Percentiles rank a stretch among this genome's conserved stretches.
Conservation (phyloP, 164 flowering plant genomes). For the Tetrastigma voinierianum region DNA sequence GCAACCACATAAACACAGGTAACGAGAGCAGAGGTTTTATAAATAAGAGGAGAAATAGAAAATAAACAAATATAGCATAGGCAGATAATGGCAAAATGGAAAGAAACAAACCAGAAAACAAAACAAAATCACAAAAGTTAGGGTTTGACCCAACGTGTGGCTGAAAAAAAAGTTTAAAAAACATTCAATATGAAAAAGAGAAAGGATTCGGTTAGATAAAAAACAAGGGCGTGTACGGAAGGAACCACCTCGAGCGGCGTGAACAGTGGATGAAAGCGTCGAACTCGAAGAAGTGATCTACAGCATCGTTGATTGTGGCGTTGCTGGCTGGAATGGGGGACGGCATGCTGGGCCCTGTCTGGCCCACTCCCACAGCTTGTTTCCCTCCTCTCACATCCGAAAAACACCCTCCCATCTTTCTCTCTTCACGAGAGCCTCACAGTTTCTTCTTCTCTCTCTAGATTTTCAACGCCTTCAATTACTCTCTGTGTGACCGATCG, state of each 20-base stretch:
- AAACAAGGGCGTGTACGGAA: no score
- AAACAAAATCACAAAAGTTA: no score
- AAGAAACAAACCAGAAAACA: no score
- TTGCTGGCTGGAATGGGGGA: neutral
- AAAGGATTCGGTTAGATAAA: no score
- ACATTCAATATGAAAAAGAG: no score
- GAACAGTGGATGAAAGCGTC: constrained; percentile 36
- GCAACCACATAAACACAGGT: no score
- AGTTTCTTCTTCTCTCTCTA: constrained; percentile 19
- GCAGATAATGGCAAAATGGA: no score
- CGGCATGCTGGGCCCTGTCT: neutral
- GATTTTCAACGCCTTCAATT: neutral
- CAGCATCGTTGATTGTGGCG: constrained; percentile 45
- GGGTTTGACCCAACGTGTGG: no score
- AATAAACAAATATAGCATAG: no score
- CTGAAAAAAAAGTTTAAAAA: no score
- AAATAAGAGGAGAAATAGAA: no score
- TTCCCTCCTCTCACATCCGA: constrained; percentile 51
- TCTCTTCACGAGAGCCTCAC: neutral
- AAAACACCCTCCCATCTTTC: constrained; percentile 47
- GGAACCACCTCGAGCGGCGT: constrained; percentile 44
- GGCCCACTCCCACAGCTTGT: constrained; percentile 41
- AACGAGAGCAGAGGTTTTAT: no score
- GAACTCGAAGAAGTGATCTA: constrained; percentile 49
- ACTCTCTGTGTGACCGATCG: neutral